Evolutionary conservation across 495 filamentous ascomycete species (phyloP).

Genomic region (Penicillium goetzii): DNA sequence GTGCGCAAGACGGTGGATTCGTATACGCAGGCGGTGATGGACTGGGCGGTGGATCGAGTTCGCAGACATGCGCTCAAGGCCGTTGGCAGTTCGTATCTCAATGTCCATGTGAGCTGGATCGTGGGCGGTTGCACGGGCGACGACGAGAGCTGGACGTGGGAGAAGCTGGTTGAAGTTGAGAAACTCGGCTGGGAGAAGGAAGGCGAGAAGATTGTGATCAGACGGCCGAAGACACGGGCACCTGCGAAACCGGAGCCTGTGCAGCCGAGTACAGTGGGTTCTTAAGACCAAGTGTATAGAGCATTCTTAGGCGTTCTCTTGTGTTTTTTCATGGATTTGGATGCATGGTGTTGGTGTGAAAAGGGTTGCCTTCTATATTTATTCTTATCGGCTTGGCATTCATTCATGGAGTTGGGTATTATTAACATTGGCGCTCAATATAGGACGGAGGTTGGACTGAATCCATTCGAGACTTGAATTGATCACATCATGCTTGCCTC

Average conservation of each 20-base stretch:
- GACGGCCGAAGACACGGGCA: conserved; percentile 52
- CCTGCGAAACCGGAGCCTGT: conserved; percentile 28
- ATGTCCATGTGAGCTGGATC: conserved; percentile 59
- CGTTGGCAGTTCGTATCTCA: conserved; percentile 80
- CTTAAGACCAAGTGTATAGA: conserved; percentile 1
- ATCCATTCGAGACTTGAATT: conserved; percentile 22
- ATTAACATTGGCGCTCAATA: conserved; percentile 22
- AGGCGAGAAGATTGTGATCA: conserved; percentile 70
- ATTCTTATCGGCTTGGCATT: conserved; percentile 23
- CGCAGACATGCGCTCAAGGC: conserved; percentile 77
- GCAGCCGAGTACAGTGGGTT: conserved; percentile 23
- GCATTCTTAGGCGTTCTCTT: conserved; percentile 23
- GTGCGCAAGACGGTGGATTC: conserved; percentile 73
- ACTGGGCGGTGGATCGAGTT: conserved; percentile 73
- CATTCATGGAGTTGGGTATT: conserved; percentile 9
- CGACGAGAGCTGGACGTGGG: conserved; percentile 73
- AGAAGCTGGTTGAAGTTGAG: conserved; percentile 62
- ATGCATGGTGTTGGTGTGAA: conserved; percentile 20
- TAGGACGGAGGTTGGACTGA: conserved; percentile 9
- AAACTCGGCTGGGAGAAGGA: conserved; percentile 82
- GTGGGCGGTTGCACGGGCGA: conserved; percentile 53
- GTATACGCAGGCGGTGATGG: conserved; percentile 74
- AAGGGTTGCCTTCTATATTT: conserved; percentile 4
- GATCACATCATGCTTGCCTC: conserved; percentile 10
- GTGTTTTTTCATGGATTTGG: conserved; percentile 19